Evolutionary conservation across 495 filamentous ascomycete genomes (phyloP).

Genomic region (Penicillium coprophilum): DNA sequence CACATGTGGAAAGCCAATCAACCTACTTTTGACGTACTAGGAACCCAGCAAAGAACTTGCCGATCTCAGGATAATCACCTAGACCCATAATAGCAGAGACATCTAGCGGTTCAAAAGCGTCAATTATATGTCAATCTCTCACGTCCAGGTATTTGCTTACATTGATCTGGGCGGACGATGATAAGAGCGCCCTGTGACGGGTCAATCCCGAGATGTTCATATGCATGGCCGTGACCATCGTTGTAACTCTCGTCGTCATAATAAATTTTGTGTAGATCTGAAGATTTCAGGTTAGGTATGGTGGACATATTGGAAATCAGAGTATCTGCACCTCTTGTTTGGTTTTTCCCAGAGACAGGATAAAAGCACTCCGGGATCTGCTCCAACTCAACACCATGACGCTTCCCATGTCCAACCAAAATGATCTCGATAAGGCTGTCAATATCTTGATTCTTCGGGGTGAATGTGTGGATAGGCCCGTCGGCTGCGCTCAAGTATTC

Average conservation of each 20-base stretch:
- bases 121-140: neutral
- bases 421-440: constrained; percentile 63
- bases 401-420: constrained; percentile 53
- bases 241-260: constrained; percentile 69
- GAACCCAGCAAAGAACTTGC: constrained; percentile 45
- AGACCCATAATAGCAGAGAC: constrained; percentile 38
- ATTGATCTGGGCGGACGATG: constrained; percentile 68
- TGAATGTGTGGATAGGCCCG: constrained; percentile 45
- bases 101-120: constrained; percentile 22
- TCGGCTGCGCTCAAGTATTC: constrained; percentile 37
- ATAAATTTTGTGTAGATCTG: constrained; percentile 63
- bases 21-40: constrained; percentile 28
- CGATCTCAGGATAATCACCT: constrained; percentile 36
- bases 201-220: constrained; percentile 60
- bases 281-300: neutral
- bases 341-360: constrained; percentile 57
- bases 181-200: constrained; percentile 53
- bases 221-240: constrained; percentile 62
- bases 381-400: constrained; percentile 56
- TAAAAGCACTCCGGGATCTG: constrained; percentile 60
- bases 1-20: constrained; percentile 1
- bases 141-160: constrained; percentile 37
- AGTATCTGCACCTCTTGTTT: constrained; percentile 51
- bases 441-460: constrained; percentile 40
- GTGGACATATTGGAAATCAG: neutral